Evolutionary conservation across 176 grass and related monocot genomes (phyloP), one percentile per base, ranked within the genome.

Genomic region (Carex scoparia): DNA sequence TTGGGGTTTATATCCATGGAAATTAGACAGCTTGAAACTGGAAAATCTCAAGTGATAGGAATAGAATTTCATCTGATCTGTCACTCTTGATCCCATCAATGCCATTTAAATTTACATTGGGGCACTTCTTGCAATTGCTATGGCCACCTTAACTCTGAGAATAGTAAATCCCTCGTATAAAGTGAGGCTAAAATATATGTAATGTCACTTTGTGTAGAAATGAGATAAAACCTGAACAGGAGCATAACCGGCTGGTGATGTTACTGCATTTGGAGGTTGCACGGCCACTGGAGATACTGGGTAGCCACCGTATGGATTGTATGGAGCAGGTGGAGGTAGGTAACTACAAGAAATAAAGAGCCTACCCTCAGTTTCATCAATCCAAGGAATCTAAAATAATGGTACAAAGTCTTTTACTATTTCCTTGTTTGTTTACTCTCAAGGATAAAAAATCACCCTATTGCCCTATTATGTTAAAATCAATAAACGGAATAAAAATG

Each of bases 291-390:
- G 81, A 49, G 93, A 92, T 79, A 95, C 78, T 32, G 85, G 90
- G 88, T 95, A 95, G 15, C 77, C 86, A 48, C 90, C 96, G 82
- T 99, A 99, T 30, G 90, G 93, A 75, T 94, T 94, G 81, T 98
- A 99, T 53, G 96, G 91, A 63, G 93, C 85, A 3, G 91, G 88
- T 72, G 91, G 84, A 23, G 93, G 40, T 1, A 95, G 90, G 93
- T 95, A 99, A 86, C 96, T 95, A 85, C 89, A 55, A 67, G 51
- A 68, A 75, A 75, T 54, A 75, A 75, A 54, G 23, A 75, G 4
- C 9, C 46, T 75, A 13, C 13, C 9, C 10, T 54, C 71, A 53
- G 40, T 75, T 75, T 51, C 42, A 75, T 75, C 44, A 30, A 75
- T 74, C 42, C n/a, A 53, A 75, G 44, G 11, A 31, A 75, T 75